Conservation (phyloP, 352 stramenopile genomes). For the Phytophthora tentaculata region DNA sequence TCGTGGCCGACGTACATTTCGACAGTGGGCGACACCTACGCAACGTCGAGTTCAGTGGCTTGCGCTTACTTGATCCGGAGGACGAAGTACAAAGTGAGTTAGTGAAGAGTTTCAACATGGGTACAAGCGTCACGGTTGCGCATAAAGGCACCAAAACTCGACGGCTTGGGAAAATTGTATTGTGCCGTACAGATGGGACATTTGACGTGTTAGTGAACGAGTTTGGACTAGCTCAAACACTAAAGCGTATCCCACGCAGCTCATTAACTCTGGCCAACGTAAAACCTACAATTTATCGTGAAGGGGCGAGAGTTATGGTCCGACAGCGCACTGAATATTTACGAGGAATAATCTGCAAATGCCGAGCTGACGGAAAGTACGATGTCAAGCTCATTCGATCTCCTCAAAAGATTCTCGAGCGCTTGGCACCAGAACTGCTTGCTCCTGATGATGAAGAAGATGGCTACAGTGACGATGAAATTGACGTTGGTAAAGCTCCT, state of each 20-base stretch:
- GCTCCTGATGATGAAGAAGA: conserved; percentile 50
- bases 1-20: conserved; percentile 74
- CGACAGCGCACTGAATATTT: conserved; percentile 63
- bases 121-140: conserved; percentile 43
- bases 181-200: conserved; percentile 61
- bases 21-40: conserved; percentile 58
- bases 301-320: conserved; percentile 56
- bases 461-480: conserved; percentile 30
- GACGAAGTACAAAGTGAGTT: conserved; percentile 26
- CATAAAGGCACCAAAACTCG: conserved; percentile 62
- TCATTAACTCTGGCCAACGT: conserved; percentile 26
- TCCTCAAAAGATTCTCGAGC: conserved; percentile 37
- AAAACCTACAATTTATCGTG: conserved; percentile 42
- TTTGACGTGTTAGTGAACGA: conserved; percentile 70
- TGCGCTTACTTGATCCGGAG: conserved; percentile 37
- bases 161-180: conserved; percentile 53
- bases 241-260: conserved; percentile 43
- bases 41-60: conserved; percentile 64
- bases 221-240: conserved; percentile 46
- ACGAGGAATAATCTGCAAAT: conserved; percentile 46
- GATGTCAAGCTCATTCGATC: conserved; percentile 47
- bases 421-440: conserved; percentile 51
- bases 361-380: conserved; percentile 59
- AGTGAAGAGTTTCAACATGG: conserved; percentile 25
- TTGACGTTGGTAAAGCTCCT: conserved; percentile 14